Conservation (phyloP, 2,329 filamentous ascomycete genomes). For the Pseudogymnoascus sp. region DNA sequence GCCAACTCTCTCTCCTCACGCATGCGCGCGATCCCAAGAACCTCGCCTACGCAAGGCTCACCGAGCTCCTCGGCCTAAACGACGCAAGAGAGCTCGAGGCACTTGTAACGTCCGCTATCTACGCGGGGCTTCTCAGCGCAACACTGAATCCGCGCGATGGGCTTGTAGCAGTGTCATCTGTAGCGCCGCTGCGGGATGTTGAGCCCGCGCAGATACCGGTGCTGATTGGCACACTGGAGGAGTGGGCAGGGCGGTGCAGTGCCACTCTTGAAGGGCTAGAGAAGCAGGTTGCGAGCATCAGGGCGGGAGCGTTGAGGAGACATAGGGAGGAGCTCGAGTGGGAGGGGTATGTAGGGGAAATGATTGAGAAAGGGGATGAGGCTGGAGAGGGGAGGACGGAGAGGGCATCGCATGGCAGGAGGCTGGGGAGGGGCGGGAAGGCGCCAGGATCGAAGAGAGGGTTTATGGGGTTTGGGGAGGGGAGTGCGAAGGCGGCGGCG, state of each 20-base stretch:
- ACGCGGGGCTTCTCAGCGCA: slow-evolving; percentile 71
- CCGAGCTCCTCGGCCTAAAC: slow-evolving; percentile 56
- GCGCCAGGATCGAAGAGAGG: slow-evolving; percentile 41
- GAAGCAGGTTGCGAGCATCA: slow-evolving; percentile 60
- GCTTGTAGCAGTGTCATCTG: slow-evolving; percentile 66
- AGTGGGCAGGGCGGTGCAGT: slow-evolving; percentile 74
- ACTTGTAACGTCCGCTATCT: slow-evolving; percentile 79
- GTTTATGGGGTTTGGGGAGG: slow-evolving; percentile 16
- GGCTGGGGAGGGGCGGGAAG: slow-evolving; percentile 38
- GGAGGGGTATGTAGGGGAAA: slow-evolving; percentile 20
- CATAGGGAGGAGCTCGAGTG: slow-evolving; percentile 33
- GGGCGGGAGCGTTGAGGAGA: slow-evolving; percentile 44
- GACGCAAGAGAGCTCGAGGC: slow-evolving; percentile 68
- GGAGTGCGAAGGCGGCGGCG: slow-evolving; percentile 16
- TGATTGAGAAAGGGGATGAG: slow-evolving; percentile 36
- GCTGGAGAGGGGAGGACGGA: slow-evolving; percentile 20
- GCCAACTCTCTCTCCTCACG: slow-evolving; percentile 79
- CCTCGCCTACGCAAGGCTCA: slow-evolving; percentile 66
- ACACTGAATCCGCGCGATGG: slow-evolving; percentile 74
- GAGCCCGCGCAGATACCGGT: slow-evolving; percentile 60
- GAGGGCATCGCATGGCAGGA: slow-evolving; percentile 32
- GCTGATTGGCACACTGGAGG: slow-evolving; percentile 59
- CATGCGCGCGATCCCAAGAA: slow-evolving; percentile 59
- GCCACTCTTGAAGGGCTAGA: slow-evolving; percentile 68
- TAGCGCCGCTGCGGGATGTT: slow-evolving; percentile 81